Percentiles rank a stretch among this genome's conserved stretches.
Conservation (phyloP, 257 asterid genomes). For the Pogostemon cablin region DNA sequence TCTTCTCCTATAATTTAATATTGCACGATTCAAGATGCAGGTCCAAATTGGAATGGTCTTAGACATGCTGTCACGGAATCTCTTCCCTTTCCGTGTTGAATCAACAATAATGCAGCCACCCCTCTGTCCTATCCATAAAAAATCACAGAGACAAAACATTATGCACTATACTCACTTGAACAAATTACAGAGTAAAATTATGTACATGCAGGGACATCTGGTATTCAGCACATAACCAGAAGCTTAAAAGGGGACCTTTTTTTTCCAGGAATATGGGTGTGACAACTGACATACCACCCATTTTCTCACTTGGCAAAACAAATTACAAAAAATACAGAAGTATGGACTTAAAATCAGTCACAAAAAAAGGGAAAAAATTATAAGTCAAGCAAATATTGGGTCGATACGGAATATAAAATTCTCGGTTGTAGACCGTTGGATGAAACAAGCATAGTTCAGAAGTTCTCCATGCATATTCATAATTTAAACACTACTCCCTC, state of each 20-base stretch:
- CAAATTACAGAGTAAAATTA: background rate
- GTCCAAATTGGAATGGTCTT: slow-evolving; percentile 98
- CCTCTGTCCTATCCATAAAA: slow-evolving; percentile 76
- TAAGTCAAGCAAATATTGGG: background rate
- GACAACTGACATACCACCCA: background rate
- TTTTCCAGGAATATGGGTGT: slow-evolving; percentile 4
- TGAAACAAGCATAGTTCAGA: background rate
- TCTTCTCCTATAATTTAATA: slow-evolving; percentile 45
- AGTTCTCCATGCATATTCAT: slow-evolving; percentile 14
- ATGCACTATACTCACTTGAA: background rate
- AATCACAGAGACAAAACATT: slow-evolving; percentile 31
- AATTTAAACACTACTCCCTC: background rate
- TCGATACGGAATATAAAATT: background rate
- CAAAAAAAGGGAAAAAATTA: background rate
- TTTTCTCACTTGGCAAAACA: background rate
- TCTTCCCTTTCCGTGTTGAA: slow-evolving; percentile 92
- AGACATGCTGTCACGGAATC: slow-evolving; percentile 98
- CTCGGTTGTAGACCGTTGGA: background rate
- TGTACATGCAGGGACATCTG: background rate
- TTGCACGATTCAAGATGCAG: slow-evolving; percentile 86
- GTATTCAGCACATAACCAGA: background rate
- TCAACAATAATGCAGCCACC: slow-evolving; percentile 95
- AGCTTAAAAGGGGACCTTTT: background rate
- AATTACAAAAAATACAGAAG: background rate
- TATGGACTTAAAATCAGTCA: slow-evolving; percentile 6